Evolutionary conservation across 1,284 basidiomycete species (phyloP).

Genomic region (Pseudozyma sp.): DNA sequence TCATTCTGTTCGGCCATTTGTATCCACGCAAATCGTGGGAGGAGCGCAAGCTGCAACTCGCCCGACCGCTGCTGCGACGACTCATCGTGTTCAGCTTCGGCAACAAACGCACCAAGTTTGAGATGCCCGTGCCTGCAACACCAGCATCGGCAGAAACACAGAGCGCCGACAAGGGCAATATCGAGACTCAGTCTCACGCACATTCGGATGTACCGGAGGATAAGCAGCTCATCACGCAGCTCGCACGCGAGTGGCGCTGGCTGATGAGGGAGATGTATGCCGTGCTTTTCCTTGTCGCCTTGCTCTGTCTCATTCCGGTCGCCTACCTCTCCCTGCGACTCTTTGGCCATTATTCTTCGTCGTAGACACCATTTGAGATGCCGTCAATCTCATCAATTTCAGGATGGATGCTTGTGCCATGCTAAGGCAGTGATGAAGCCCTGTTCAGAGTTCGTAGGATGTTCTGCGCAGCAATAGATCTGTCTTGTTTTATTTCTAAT

Average conservation of each 20-base stretch:
- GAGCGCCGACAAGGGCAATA: not conserved
- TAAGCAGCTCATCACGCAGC: constrained; percentile 17
- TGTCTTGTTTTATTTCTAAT: too few relatives aligned
- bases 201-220: constrained; percentile 29
- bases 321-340: not conserved
- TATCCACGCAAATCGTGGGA: constrained; percentile 47
- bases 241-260: constrained; percentile 39
- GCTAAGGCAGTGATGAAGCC: too few relatives aligned
- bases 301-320: not conserved
- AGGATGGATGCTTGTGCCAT: too few relatives aligned
- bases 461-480: too few relatives aligned
- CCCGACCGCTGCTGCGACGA: constrained; percentile 40
- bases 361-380: too few relatives aligned
- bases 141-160: not conserved
- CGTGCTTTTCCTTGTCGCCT: constrained; percentile 10
- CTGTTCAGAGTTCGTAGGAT: too few relatives aligned
- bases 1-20: constrained; percentile 38
- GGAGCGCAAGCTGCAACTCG: constrained; percentile 20
- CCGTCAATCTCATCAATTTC: too few relatives aligned
- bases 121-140: constrained; percentile 13
- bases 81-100: constrained; percentile 51
- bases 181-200: constrained; percentile 19
- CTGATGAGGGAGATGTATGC: constrained; percentile 51
- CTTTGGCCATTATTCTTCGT: too few relatives aligned
- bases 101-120: constrained; percentile 40